Base-by-base conservation (phyloP, 2,329 filamentous ascomycete species). In the Hymenoscyphus linearis region DNA sequence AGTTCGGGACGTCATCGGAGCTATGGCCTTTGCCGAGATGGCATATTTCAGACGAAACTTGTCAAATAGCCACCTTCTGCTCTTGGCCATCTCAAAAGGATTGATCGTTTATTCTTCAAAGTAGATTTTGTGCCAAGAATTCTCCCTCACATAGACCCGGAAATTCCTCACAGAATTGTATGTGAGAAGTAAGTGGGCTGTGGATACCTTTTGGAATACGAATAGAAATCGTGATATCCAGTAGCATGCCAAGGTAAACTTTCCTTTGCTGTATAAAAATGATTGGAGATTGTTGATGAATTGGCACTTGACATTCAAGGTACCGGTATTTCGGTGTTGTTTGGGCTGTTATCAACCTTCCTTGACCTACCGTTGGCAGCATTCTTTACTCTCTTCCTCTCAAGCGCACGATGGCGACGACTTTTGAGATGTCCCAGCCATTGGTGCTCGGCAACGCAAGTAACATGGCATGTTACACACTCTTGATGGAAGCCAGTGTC, bases 391-490 rank as follows among this genome's bases (percentile, higher is more conserved):
- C 59, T 62, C 61, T 68, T 73, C 65, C 71, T 73, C 16, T 67
- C 22, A 18, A 65, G 60, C 14, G 64, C 66, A 56, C 71, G 65
- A 65, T 82, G 80, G 22, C 72, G 73, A 55, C 73, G 74, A 47
- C 79, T 76, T 22, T 75, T 75, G 13, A 82, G 63, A 66, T 83
- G 81, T 53, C 66, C 69, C 58, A 75, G 66, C 80, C 80, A 82
- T 60, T 77, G 69, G 62, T 81, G 77, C 64, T 86, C 82, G 2
- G 82, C 84, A 58, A 86, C 72, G 4, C 81, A 74, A 25, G 85
- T 84, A 61, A 83, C 82, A 67, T 91, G 77, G 71, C 95, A 99
- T 0, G 86, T 66, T 2, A 91, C 85, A 70, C 95, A 99, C 18
- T 80, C 82, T 66, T 82, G 79, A 63, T 79, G 78, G 27, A 77